These are phyloP conservation scores for Cutaneotrichosporon sp. DNA, from an alignment of 1,284 basidiomycete genomes.

Conservation along the genomic window DNA sequence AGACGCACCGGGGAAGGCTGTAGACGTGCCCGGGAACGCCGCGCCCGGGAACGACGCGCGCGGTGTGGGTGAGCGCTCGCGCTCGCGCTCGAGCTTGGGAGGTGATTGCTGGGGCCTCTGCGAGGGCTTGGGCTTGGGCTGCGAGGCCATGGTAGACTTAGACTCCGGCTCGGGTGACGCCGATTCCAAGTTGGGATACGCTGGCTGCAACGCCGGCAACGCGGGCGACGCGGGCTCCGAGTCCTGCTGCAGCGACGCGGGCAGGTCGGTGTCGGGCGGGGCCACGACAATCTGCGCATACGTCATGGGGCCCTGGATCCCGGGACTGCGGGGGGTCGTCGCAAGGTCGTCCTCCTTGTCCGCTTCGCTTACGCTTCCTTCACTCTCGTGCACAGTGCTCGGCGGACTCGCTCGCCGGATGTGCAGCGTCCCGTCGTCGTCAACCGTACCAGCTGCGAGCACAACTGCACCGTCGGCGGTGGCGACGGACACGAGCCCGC, in stretches of 20 bases:
- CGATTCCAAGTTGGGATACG: constrained; percentile 3
- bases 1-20: neutral
- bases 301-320: neutral
- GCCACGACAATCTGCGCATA: neutral
- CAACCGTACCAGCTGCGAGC: neutral
- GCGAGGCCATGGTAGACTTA: neutral
- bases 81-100: neutral
- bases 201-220: no score
- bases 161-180: neutral
- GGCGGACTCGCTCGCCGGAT: constrained; percentile 6
- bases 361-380: constrained; percentile 1
- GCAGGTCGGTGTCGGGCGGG: neutral
- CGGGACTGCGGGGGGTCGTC: neutral
- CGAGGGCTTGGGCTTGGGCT: neutral
- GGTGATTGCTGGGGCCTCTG: neutral
- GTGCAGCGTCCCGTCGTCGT: constrained; percentile 1
- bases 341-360: neutral
- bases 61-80: neutral
- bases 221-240: neutral
- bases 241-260: constrained; percentile 11
- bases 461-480: neutral
- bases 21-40: neutral
- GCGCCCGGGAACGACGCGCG: constrained; percentile 4
- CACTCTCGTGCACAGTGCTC: constrained; percentile 7
- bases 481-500: neutral